Percentiles rank a stretch among this genome's conserved stretches.
Conservation (phyloP, 805 yeast species). For the Candida suzukii region DNA sequence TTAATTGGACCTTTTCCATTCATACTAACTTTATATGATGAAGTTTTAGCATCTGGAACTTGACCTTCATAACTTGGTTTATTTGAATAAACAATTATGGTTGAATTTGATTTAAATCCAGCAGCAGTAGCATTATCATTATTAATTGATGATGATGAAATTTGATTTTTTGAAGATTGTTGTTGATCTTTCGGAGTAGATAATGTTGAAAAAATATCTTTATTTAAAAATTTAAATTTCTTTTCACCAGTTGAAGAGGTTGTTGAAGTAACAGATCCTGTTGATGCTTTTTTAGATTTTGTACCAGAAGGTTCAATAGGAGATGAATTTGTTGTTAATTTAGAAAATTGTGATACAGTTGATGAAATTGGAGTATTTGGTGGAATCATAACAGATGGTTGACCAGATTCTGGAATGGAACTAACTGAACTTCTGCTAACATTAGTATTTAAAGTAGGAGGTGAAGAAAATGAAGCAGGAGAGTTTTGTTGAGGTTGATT, state of each 20-base stretch:
- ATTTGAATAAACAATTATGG: neutral
- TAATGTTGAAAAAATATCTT: neutral
- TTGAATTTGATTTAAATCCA: too few relatives aligned
- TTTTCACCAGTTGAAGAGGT: neutral
- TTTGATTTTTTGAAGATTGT: too few relatives aligned
- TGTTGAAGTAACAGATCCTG: neutral
- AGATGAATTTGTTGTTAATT: conserved; percentile 10
- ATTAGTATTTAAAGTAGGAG: conserved; percentile 2
- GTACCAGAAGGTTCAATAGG: neutral
- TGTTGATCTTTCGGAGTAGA: neutral
- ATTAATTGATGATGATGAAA: neutral
- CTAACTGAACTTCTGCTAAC: neutral
- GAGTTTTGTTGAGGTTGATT: neutral
- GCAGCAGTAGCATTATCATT: neutral
- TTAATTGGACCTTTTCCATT: neutral
- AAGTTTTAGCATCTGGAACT: neutral
- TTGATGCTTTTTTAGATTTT: neutral
- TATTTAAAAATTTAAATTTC: neutral
- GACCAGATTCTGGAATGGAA: neutral
- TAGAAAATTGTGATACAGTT: conserved; percentile 13
- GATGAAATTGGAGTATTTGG: conserved; percentile 11
- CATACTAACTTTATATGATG: neutral
- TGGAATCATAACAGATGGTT: neutral
- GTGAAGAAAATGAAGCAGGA: neutral
- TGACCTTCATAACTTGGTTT: neutral